Base-by-base conservation (phyloP, 2,329 filamentous ascomycete species). In the Colletotrichum incanum region DNA sequence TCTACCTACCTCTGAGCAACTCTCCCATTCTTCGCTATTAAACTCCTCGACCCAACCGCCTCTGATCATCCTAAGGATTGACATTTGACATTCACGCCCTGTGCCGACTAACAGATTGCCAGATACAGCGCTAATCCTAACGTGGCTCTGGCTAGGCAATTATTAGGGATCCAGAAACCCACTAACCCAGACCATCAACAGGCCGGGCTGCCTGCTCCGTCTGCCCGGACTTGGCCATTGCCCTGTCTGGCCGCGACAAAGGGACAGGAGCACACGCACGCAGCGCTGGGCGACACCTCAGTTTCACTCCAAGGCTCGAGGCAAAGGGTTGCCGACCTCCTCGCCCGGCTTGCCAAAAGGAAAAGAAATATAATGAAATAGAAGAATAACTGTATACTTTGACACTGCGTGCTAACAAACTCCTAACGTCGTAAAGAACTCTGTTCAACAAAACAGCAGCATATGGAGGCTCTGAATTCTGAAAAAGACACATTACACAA, bases 241-340 rank as follows among this genome's bases (percentile, higher is more conserved):
- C 60, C n/a, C 23, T 54, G 52, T 6, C 65, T 59, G 45, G 50
- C 59, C 43, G 56, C 37, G 31, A 63, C 43, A 69, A 64, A 69
- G 59, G 47, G 50, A 71, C 43, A 49, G 34, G 59, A 71, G 52
- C 65, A 34, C 59, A 69, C 58, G 65, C 65, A 68, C 65, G 65
- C 49, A 50, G 58, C 58, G 49, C 68, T 63, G 49, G 50, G 50
- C 60, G 58, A 60, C 47, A 59, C 16, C 31, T 39, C 43, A 34
- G 65, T 68, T 68, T 71, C 69, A 68, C 41, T 43, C 34, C 58
- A 54, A 41, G 49, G 50, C 50, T n/a, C 60, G n/a, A 39, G 49
- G 50, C 20, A 11, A n/a, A 41, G 52, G 52, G 23, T 50, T 14
- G 43, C 47, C 34, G 34, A 37, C 12, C 28, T 41, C 28, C 28